Evolutionary conservation across 108 stramenopile genomes (phyloP), one percentile per base, ranked within the genome.

Genomic region (Craspedostauros australis): DNA sequence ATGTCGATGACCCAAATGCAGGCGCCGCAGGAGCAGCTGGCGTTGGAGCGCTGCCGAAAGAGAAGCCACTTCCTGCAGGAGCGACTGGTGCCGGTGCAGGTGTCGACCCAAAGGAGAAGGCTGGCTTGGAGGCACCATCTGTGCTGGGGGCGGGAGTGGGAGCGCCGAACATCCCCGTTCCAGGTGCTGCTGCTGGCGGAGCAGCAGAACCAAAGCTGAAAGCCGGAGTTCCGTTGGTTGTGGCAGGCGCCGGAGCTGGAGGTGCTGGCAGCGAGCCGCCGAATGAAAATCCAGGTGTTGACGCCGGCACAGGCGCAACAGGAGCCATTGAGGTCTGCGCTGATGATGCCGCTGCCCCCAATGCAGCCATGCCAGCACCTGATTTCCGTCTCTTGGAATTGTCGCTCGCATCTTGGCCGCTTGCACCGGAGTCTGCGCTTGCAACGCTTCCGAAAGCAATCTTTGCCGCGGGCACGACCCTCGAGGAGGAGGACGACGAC

Each of bases 91-190:
- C 6, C 23, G 50, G 20, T n/a, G 32, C 2, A 23, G 39, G 5
- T 22, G 18, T 51, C 3, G 39, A 5, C 22, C 52, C 62, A 54
- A 63, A 63, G 11, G 52, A 46, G 12, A 63, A 54, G 9, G 52
- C 24, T 8, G 62, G 42, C 18, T 63, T 44, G 6, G 18, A 32
- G 18, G 48, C 28, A 26, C 37, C 37, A 32, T 50, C 37, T 3
- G 30, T n/a, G 31, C 32, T 50, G 8, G 8, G 34, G 24, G n/a
- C 24, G 23, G 34, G 30, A 48, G 29, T 48, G 4, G 12, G 30
- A 3, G 29, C 28, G 12, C 34, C 37, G 28, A 22, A 7, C 30
- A 50, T 22, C 7, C 50, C 37, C 8, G 34, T 36, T 9, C 34
- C 20, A 8, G 50, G 21, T 37, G 50, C 21, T n/a, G 2, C 50